Evolutionary conservation across 179 eudicot genomes (phyloP), one percentile per base, ranked within the genome.

Genomic region (Spergularia azorica): DNA sequence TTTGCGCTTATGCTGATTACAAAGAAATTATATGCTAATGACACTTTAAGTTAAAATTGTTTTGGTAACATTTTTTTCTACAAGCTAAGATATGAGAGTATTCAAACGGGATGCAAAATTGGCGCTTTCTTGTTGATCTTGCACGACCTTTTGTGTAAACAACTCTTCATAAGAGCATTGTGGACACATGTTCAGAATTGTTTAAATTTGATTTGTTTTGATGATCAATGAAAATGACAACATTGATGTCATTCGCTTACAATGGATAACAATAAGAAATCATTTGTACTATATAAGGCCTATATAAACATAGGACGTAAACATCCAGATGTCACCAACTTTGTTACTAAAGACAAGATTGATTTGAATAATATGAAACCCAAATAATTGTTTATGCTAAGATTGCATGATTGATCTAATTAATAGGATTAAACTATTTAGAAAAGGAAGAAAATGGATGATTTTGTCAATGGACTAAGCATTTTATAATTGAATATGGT

Each of bases 391-490:
- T 71, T 48, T 71, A 79, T 70, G 79, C 18, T 58, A 3, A 18
- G 6, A 41, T 75, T 75, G 74, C 67, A 80, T 80, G 76, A 80
- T 80, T 75, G 56, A 80, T 63, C 21, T 16, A 10, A 50, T 41
- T 48, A 26, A 9, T 15, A 3, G 11, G 21, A 68, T 46, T 38
- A 11, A 73, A 66, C 68, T 66, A 67, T 48, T 16, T 57, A 59
- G 57, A 48, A 59, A 73, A 74, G 75, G 77, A 70, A 76, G 79
- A 66, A 75, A 66, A 66, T 71, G 69, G 66, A 67, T 39, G 77
- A 67, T 59, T 79, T 76, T 82, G 82, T 75, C 85, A 79, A 82
- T 65, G 84, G 67, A 71, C 79, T 79, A 43, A 61, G 71, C 75
- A 36, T 39, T 77, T 70, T 70, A 60, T 21, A 50, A 52, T 26